Percentiles rank a stretch among this genome's conserved stretches.
Evolutionary conservation across 805 yeast genomes (phyloP).

Genomic region (Yamadazyma laniorum): DNA sequence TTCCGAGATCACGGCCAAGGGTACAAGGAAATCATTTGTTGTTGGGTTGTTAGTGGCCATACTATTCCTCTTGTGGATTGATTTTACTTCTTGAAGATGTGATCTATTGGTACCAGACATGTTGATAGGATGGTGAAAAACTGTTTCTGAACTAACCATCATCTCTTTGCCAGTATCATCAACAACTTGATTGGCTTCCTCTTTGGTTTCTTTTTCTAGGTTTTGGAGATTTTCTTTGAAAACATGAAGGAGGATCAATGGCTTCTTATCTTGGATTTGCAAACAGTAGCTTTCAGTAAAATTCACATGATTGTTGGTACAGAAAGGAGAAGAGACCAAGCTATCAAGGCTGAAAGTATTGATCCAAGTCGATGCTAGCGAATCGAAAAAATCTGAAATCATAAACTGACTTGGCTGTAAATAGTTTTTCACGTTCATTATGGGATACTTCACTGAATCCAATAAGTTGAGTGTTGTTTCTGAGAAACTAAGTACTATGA

Average conservation of each 20-base stretch:
- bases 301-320: conserved; percentile 30
- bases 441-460: conserved; percentile 13
- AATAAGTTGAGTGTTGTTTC: conserved; percentile 16
- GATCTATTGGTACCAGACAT: too few relatives aligned
- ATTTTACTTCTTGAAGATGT: too few relatives aligned
- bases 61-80: too few relatives aligned
- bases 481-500: conserved; percentile 32
- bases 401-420: conserved; percentile 11
- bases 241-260: conserved; percentile 25
- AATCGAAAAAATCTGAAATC: conserved; percentile 39
- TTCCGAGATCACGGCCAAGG: too few relatives aligned
- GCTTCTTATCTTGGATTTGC: conserved; percentile 30
- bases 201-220: neutral
- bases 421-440: conserved; percentile 23
- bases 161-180: too few relatives aligned
- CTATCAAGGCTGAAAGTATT: conserved; percentile 26
- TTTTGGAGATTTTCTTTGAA: neutral
- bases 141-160: too few relatives aligned
- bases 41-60: too few relatives aligned
- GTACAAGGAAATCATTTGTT: too few relatives aligned
- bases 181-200: too few relatives aligned
- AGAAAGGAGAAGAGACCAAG: conserved; percentile 42
- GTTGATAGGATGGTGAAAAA: too few relatives aligned
- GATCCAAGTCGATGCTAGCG: conserved; percentile 42
- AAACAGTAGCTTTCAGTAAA: conserved; percentile 37